Base-by-base conservation (phyloP, 352 stramenopile genomes). In the Globisporangium parvum region DNA sequence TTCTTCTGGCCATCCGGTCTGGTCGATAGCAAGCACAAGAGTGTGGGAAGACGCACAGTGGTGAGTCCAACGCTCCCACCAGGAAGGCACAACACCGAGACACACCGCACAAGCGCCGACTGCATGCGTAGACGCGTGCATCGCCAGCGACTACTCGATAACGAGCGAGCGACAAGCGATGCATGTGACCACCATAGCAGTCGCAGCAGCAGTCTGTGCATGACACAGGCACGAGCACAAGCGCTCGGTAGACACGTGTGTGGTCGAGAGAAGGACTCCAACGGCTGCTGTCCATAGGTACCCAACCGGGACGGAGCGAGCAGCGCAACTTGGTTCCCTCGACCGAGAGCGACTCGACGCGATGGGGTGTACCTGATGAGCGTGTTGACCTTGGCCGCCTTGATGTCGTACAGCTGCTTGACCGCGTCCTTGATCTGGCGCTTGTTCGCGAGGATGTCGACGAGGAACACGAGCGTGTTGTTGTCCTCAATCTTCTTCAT, bases 401-500 rank as follows among this genome's bases (percentile, higher is more conserved):
- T 96, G 85, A 99, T 99, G 67, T 99, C 96, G 91, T 99, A 99
- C 47, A 99, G 83, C 71, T 98, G 90, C 85, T 99, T 98, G 47
- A 99, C 95, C 55, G 97, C 97, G 60, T 98, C 84, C 91, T 99
- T 99, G 87, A 99, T 99, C 90, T 99, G 98, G 64, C 96, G 92
- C 94, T 99, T 99, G 92, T 99, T 99, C 66, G 97, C 86, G 65
- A 97, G 93, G 54, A 99, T 87, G 72, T 99, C 97, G 50, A 99
- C 97, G 69, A 99, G 97, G 87, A 99, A 99, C 63, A 99, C 97
- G 68, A 99, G 91, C 67, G 97, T 99, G 91, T 99, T 99, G 91
- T 98, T 97, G 81, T 99, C 97, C 71, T 99, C 98, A 66, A 99
- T 99, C 80, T 99, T 98, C 86, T 99, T 99, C 97, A 99, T 99